These are phyloP conservation scores for Bremia lactucae DNA, from an alignment of 352 stramenopile species.

Conservation along the genomic window DNA sequence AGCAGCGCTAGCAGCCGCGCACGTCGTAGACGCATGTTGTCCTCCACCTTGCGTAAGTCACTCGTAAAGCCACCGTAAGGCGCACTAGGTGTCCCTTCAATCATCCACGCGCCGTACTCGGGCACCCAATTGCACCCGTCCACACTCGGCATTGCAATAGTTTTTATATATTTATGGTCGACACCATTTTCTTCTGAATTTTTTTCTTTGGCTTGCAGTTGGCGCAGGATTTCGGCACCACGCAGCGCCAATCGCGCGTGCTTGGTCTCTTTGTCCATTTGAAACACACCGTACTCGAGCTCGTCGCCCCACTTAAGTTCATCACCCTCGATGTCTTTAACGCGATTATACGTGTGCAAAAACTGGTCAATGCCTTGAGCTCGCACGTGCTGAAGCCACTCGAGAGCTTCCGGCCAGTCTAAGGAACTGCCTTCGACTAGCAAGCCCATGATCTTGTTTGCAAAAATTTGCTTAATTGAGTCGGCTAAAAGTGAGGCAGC, in stretches of 20 bases:
- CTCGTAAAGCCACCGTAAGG: slow-evolving; percentile 93
- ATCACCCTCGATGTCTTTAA: slow-evolving; percentile 92
- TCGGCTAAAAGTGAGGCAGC: no score
- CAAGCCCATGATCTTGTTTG: slow-evolving; percentile 45
- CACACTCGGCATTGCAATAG: slow-evolving; percentile 16
- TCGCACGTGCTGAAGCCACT: slow-evolving; percentile 93
- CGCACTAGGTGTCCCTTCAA: slow-evolving; percentile 92
- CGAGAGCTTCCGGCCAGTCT: slow-evolving; percentile 91
- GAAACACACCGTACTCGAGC: slow-evolving; percentile 98
- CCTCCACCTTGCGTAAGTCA: slow-evolving; percentile 93
- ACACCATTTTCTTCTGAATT: slow-evolving; percentile 25
- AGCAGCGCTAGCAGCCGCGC: slow-evolving; percentile 91
- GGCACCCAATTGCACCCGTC: slow-evolving; percentile 97
- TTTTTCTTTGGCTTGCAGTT: slow-evolving; percentile 87
- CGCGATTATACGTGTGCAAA: slow-evolving; percentile 92
- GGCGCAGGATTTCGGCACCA: slow-evolving; percentile 90
- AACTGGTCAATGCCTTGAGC: slow-evolving; percentile 95
- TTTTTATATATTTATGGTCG: slow-evolving; percentile 6
- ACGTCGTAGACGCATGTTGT: slow-evolving; percentile 95
- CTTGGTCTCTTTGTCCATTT: slow-evolving; percentile 82
- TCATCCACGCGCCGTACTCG: slow-evolving; percentile 99
- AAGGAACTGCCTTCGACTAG: slow-evolving; percentile 91
- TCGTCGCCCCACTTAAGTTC: slow-evolving; percentile 97
- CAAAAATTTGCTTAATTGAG: slow-evolving; percentile 6
- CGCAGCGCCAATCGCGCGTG: slow-evolving; percentile 86